Evolutionary conservation across 306 rosid genomes (phyloP), one percentile per base, ranked within the genome.

Genomic region (Castanea sativa): DNA sequence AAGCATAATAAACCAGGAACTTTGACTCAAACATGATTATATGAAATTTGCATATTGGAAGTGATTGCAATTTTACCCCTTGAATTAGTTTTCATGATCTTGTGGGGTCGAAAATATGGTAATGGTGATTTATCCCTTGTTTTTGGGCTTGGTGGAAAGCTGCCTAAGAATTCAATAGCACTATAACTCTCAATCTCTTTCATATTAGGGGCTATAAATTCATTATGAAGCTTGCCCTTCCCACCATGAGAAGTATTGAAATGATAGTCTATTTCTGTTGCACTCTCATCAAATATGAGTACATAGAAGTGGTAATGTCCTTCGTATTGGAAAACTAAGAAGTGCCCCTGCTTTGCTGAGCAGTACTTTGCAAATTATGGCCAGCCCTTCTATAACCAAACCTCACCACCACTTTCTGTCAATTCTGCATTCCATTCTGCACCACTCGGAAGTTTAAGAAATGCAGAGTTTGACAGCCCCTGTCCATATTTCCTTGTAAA

Each of bases 291-390:
- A 35, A 35, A 6, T 27, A 86, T 71, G 45, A 53, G 6, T 53
- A 83, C 78, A 19, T 9, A 38, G 16, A 86, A 83, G 9, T 49
- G 12, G 27, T 76, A 82, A 7, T 83, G 59, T 53, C 76, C 84
- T 38, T 69, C 56, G 21, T 76, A 77, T 73, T 41, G 30, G 19
- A 82, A 82, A 21, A 18, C 41, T 2, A 86, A 18, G 1, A 73
- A 20, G 55, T 68, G 29, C 4, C 82, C 80, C 1, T 0, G 2
- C 13, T 5, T 33, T 9, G 80, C 0, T 2, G 75, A 73, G 49
- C 60, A 69, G 25, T 68, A 68, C 9, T 21, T 2, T 0, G 20
- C 33, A 55, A 86, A 83, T 1, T 71, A 25, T 27, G 18, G 53
- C 89, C 86, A 80, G 12, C 64, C 64, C 30, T 58, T 58, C 6